Evolutionary conservation across 192 early-diverging fungal genomes (phyloP).

Genomic region (Mortierella hygrophila): DNA sequence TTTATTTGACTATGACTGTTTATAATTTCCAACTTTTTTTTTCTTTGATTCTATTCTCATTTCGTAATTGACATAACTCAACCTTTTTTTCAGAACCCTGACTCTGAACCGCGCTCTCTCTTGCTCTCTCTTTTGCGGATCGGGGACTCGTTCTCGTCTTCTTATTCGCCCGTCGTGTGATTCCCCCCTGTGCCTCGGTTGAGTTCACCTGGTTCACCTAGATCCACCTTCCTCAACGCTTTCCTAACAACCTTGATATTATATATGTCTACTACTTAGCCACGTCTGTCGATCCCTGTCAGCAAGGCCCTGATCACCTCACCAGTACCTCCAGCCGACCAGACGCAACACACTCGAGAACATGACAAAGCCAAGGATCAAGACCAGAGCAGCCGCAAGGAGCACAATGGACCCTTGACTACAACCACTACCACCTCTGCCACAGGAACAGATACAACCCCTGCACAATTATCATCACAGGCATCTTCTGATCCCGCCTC

Average conservation of each 20-base stretch:
- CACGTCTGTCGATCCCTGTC: slow-evolving; percentile 30
- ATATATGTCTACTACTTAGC: neutral
- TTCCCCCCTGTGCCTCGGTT: neutral
- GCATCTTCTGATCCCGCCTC: neutral
- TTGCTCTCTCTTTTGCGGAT: neutral
- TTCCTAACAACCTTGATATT: neutral
- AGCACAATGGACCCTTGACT: neutral
- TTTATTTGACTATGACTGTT: slow-evolving; percentile 46
- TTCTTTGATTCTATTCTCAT: neutral
- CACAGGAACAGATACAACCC: neutral
- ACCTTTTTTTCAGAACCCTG: slow-evolving; percentile 1
- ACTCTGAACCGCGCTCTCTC: neutral
- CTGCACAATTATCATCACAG: neutral
- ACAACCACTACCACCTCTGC: neutral
- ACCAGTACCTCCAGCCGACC: neutral
- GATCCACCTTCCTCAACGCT: neutral
- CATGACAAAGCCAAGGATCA: neutral
- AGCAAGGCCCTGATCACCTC: slow-evolving; percentile 23
- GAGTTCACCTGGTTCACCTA: neutral
- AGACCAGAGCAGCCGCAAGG: neutral
- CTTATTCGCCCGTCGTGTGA: slow-evolving; percentile 3
- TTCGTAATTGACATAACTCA: neutral
- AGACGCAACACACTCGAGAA: neutral
- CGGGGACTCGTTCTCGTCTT: neutral
- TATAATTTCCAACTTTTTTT: neutral